A percentile compares a stretch with the other conserved stretches of the same genome.
These are phyloP conservation scores for Haplosporangium sp. DNA, from an alignment of 371 early-diverging fungal genomes.

Conservation along the genomic window DNA sequence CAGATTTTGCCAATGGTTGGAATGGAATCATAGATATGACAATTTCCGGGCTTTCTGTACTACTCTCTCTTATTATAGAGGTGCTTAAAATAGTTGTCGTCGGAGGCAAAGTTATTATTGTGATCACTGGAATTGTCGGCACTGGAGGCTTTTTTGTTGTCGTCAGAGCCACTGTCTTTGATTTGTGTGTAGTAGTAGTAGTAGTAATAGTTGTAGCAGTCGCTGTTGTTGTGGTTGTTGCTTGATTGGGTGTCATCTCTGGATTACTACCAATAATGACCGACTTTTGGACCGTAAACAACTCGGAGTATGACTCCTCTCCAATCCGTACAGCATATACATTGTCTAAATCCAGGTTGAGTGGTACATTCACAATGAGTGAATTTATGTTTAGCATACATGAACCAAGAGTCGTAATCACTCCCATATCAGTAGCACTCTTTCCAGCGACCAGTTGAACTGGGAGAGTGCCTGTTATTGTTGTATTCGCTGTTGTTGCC, in stretches of 20 bases:
- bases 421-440: background rate
- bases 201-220: background rate
- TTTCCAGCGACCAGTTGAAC: background rate
- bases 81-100: too few relatives aligned
- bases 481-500: background rate
- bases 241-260: too few relatives aligned
- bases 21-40: background rate
- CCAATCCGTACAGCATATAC: background rate
- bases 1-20: too few relatives aligned
- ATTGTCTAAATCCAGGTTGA: background rate
- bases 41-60: too few relatives aligned
- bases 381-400: background rate
- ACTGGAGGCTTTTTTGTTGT: background rate
- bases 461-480: background rate
- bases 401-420: background rate
- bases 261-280: background rate
- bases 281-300: background rate
- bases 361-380: background rate
- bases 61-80: too few relatives aligned
- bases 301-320: background rate
- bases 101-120: background rate
- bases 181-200: background rate
- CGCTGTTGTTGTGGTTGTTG: conserved; percentile 1
- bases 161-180: background rate
- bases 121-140: background rate